Evolutionary conservation across 345 rosid genomes (phyloP).

Genomic region (Eucalyptus paniculata): DNA sequence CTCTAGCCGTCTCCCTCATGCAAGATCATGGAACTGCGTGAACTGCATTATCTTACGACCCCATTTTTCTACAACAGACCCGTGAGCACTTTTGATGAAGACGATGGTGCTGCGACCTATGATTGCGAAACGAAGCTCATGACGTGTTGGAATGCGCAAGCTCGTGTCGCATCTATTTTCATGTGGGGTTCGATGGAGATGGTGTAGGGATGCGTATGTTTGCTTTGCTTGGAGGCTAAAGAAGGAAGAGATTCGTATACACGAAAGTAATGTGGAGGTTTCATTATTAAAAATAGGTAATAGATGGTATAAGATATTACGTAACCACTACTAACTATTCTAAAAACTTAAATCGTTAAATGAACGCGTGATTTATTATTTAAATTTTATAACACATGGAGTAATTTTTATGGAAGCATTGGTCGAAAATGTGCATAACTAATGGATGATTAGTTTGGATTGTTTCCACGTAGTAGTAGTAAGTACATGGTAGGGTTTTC

Average conservation of each 20-base stretch:
- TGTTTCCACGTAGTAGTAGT: not conserved
- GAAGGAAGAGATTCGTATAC: not conserved
- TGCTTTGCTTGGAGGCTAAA: not conserved
- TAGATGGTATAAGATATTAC: rapidly evolving
- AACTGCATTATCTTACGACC: not conserved
- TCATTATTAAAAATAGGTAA: too few relatives aligned
- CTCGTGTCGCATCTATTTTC: not conserved
- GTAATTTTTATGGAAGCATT: not conserved
- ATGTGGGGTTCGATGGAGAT: not conserved
- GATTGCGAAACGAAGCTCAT: not conserved
- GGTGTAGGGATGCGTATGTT: too few relatives aligned
- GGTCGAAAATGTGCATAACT: rapidly evolving
- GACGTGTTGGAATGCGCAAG: not conserved
- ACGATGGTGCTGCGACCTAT: not conserved
- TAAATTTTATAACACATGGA: rapidly evolving
- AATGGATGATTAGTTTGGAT: not conserved
- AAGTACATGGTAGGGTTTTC: not conserved
- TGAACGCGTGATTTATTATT: rapidly evolving
- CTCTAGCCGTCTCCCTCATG: not conserved
- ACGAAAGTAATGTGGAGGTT: not conserved
- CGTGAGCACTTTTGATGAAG: not conserved
- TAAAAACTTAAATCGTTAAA: too few relatives aligned
- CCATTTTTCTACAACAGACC: not conserved
- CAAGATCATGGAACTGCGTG: not conserved
- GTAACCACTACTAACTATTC: rapidly evolving